phyloP scores from a whole-genome alignment of 768 basidiomycete genomes.

The Strobilomyces dryophilus region DNA sequence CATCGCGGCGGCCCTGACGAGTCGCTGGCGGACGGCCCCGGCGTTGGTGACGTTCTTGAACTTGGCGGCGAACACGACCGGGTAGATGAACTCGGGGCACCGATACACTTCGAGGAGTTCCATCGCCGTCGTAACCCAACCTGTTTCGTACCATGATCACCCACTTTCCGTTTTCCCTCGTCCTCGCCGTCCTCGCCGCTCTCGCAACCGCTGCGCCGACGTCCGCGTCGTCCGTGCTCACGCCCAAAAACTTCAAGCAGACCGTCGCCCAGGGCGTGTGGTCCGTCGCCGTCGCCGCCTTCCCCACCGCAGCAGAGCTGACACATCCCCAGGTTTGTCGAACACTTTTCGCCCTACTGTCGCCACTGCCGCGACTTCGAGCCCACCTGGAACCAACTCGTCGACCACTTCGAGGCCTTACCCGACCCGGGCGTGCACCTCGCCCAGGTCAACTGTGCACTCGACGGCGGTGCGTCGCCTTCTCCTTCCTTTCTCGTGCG shows the following conservation, averaged over 20 bases:
- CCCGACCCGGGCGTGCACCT: slow-evolving; percentile 45
- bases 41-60: slow-evolving; percentile 68
- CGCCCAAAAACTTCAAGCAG: slow-evolving; percentile 54
- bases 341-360: slow-evolving; percentile 87
- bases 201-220: slow-evolving; percentile 34
- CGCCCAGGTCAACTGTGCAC: slow-evolving; percentile 79
- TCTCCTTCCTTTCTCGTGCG: too few species aligned
- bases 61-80: slow-evolving; percentile 55
- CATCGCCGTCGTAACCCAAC: neutral
- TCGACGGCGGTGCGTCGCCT: slow-evolving; percentile 61
- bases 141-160: neutral
- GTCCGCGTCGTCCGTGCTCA: slow-evolving; percentile 37
- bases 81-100: slow-evolving; percentile 49
- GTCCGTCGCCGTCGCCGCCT: slow-evolving; percentile 28
- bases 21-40: slow-evolving; percentile 52
- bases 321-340: slow-evolving; percentile 54
- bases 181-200: slow-evolving; percentile 30
- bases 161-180: slow-evolving; percentile 20
- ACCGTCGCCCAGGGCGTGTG: slow-evolving; percentile 57
- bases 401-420: slow-evolving; percentile 45
- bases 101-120: slow-evolving; percentile 50
- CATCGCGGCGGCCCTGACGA: slow-evolving; percentile 65
- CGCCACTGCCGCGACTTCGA: slow-evolving; percentile 74
- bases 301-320: too few species aligned
- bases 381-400: slow-evolving; percentile 77